Conservation (phyloP, 345 rosid species). For the Firmiana major region DNA sequence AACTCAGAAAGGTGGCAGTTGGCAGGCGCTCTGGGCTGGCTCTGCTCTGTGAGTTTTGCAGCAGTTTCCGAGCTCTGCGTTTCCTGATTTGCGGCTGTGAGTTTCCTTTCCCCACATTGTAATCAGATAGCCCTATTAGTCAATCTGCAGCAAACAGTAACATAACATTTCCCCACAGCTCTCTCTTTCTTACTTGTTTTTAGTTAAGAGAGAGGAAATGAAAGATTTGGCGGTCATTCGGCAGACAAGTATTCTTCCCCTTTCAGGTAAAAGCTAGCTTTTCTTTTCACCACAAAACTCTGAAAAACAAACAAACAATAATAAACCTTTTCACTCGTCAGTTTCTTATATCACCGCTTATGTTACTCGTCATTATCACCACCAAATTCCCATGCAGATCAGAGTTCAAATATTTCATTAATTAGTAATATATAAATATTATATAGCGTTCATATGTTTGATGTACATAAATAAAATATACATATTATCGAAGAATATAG, state of each 20-base stretch:
- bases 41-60: not conserved
- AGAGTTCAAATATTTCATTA: too few species aligned
- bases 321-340: not conserved
- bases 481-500: not conserved
- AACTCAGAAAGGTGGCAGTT: not conserved
- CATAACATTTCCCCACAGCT: not conserved
- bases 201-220: not conserved
- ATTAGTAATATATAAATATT: not conserved
- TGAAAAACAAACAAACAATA: not conserved
- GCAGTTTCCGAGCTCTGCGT: conserved; percentile 19
- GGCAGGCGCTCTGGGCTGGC: not conserved
- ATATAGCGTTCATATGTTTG: too few species aligned
- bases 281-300: not conserved
- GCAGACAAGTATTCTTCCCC: not conserved
- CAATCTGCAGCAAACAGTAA: conserved; percentile 2
- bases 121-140: not conserved
- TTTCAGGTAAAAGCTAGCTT: not conserved
- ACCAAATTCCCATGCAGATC: not conserved
- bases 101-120: not conserved
- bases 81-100: conserved; percentile 32
- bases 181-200: not conserved
- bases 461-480: too few species aligned
- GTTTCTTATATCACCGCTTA: not conserved
- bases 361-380: not conserved
- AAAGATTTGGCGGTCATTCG: not conserved